phyloP scores from a whole-genome alignment of 257 asterid species.

The Striga asiatica region DNA sequence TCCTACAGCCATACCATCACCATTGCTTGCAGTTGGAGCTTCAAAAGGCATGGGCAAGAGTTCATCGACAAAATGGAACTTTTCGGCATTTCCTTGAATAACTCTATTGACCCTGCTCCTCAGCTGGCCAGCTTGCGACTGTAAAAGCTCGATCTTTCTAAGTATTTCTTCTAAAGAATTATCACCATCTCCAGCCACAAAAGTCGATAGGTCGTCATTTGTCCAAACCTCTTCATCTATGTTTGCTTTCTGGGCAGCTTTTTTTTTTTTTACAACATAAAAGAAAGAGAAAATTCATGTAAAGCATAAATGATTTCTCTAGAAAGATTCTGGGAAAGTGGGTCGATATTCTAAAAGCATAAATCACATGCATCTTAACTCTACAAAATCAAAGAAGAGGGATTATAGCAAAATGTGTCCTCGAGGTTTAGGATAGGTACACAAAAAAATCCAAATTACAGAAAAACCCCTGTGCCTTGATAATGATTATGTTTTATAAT shows the following conservation, averaged over 20 bases:
- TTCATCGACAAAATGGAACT: constrained; percentile 20
- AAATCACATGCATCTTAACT: constrained; percentile 9
- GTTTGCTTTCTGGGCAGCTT: constrained; percentile 25
- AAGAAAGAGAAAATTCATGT: not conserved
- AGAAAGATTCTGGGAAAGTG: constrained; percentile 6
- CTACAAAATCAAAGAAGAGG: not conserved
- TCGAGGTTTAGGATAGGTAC: no score
- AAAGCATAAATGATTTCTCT: not conserved
- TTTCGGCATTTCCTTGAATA: constrained; percentile 35
- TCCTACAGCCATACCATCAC: constrained; percentile 32
- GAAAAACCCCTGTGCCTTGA: no score
- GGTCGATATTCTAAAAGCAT: not conserved
- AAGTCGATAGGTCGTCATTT: constrained; percentile 27
- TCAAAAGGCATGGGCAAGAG: constrained; percentile 21
- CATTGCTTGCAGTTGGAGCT: constrained; percentile 29
- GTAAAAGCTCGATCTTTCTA: constrained; percentile 35
- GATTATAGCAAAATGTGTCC: no score
- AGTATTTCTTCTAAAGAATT: constrained; percentile 30
- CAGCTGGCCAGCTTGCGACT: constrained; percentile 32
- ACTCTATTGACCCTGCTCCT: constrained; percentile 36
- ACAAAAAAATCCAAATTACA: no score
- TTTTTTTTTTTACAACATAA: not conserved
- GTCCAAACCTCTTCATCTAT: constrained; percentile 27
- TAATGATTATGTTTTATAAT: no score
- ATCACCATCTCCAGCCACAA: constrained; percentile 26